Evolutionary conservation across 371 early-diverging fungal species (phyloP), one percentile per base, ranked within the genome.

Genomic region (Blastocladiella emersonii): DNA sequence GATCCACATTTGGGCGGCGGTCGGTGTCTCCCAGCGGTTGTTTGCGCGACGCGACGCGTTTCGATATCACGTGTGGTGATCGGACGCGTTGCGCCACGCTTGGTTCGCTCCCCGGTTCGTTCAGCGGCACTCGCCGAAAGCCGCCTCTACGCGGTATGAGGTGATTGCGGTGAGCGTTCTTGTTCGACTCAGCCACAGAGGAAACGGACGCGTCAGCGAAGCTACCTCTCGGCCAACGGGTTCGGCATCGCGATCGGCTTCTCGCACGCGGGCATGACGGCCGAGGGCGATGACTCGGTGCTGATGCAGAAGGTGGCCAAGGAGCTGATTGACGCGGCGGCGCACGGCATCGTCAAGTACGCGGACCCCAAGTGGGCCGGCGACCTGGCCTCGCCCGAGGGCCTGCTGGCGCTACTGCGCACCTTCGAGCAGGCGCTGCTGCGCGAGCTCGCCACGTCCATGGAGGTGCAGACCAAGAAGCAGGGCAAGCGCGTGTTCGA

Each of bases 261-360:
- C 61, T 63, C 74, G 32, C 81, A 80, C 67, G 79, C 78, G 23
- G 82, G 84, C 60, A 85, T 86, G 71, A 83, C 87, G 25, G 85
- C 87, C n/a, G 87, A 86, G 72, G 87, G 87, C n/a, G 85, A 86
- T 65, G 84, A 85, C 73, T 72, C 77, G 37, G 85, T 84, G 21
- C 66, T 85, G 66, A 82, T 82, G 81, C 84, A 83, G 64, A 84
- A 85, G 74, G 85, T 85, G 56, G 70, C 82, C 69, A 88, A 86
- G 71, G 88, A 86, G 67, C 67, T 86, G 30, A 69, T 88, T 1
- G 77, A 77, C 6, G 77, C 75, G 35, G 57, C 81, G 44, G 68
- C 77, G 56, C 71, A 70, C 60, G 79, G 79, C 10, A 56, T 66
- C 35, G 66, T 77, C 62, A 71, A 70, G 55, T 66, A 76, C 21